These are phyloP conservation scores for Claviceps sp. DNA, from an alignment of 2,329 filamentous ascomycete genomes.

Conservation along the genomic window DNA sequence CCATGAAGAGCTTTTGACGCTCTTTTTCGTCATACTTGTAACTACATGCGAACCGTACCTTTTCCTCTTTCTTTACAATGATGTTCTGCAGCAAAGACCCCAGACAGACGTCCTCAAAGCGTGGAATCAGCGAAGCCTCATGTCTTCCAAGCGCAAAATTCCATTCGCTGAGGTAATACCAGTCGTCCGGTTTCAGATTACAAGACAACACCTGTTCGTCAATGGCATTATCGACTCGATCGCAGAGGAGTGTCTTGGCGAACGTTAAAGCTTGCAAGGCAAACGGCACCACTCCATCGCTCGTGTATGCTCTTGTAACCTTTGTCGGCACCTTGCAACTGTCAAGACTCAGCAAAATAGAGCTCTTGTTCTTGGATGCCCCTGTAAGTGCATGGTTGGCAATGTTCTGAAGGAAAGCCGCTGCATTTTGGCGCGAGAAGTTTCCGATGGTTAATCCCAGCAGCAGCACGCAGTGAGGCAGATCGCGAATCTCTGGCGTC, in stretches of 20 bases:
- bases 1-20: not conserved
- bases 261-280: not conserved
- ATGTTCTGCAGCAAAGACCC: not conserved
- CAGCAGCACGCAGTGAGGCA: constrained; percentile 1
- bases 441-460: constrained; percentile 1
- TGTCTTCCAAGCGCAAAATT: not conserved
- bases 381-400: not conserved
- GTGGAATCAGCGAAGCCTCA: not conserved
- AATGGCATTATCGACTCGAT: too few species aligned
- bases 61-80: not conserved
- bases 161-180: constrained; percentile 1
- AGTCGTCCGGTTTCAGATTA: not conserved
- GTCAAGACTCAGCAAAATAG: not conserved
- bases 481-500: not conserved
- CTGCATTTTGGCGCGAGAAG: not conserved
- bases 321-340: not conserved
- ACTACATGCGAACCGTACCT: not conserved
- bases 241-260: not conserved
- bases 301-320: not conserved
- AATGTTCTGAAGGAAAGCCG: not conserved
- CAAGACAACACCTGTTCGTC: not conserved
- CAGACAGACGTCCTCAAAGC: not conserved
- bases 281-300: not conserved
- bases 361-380: not conserved
- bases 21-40: not conserved